Evolutionary conservation across 176 grass and related monocot genomes (phyloP), one percentile per base, ranked within the genome.

Genomic region (Ananas comosus): DNA sequence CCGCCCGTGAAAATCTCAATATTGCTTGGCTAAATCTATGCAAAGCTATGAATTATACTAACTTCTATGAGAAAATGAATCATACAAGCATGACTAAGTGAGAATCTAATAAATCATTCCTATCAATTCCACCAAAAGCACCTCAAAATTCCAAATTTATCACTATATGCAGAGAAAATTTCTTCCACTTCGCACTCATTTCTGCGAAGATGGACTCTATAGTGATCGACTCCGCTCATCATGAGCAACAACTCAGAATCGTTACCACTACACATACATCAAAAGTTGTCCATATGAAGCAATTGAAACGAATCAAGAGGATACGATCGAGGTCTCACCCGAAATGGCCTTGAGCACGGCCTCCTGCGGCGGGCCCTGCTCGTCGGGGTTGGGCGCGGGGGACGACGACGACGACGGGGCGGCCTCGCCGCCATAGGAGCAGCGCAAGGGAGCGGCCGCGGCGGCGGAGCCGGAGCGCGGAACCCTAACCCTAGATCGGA

Each of bases 331-430:
- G 14, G 51, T 2, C 69, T 84, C 16, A 89, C 90, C 86, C 9
- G 86, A 94, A 47, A 89, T 94, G 11, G 90, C 90, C 79, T 86
- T 89, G 52, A 94, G 86, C 12, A 94, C 81, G 18, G 81, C 69
- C 65, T 94, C 86, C 78, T 94, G 90, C 14, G 86, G 90, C 33
- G 83, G 86, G 13, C 70, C 82, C 56, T 72, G 80, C 24, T 79
- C 77, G 14, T 81, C 88, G 16, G 72, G 61, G 17, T 48, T 23
- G 59, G 78, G 18, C 14, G 67, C 47, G 0, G 56, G 66, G 17
- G 48, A 48, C 51, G 77, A 23, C 13, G 76, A 56, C 5, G n/a
- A 10, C 14, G 56, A 61, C 4, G 16, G 12, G 53, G 16, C 53
- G 14, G 4, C 53, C 14, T 58, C 16, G 6, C 6, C 14, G 18